A percentile compares a stretch with the other conserved stretches of the same genome.
phyloP scores from a whole-genome alignment of 192 early-diverging fungal genomes.

The Oehlia diaphana region DNA sequence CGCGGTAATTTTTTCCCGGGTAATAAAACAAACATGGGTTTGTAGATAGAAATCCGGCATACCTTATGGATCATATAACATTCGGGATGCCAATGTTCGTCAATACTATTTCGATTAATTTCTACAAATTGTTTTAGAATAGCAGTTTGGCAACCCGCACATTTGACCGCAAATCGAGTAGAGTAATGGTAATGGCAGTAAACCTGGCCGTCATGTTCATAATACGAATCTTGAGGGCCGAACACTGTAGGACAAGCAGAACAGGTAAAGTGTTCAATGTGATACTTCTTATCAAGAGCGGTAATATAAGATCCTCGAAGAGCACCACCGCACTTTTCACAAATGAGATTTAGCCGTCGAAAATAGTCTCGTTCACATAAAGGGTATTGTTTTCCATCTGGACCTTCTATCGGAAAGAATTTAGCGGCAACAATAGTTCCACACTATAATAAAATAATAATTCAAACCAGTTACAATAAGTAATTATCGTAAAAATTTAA shows the following conservation, averaged over 20 bases:
- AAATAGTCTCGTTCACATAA: constrained; percentile 92
- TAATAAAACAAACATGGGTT: neutral
- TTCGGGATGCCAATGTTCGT: constrained; percentile 98
- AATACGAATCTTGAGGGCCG: constrained; percentile 94
- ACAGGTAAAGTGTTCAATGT: constrained; percentile 98
- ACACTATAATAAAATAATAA: constrained; percentile 52
- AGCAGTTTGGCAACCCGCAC: constrained; percentile 93
- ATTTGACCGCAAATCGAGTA: constrained; percentile 82
- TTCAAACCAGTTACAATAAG: constrained; percentile 34
- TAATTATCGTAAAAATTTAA: constrained; percentile 40
- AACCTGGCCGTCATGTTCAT: constrained; percentile 89
- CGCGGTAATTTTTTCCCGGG: neutral
- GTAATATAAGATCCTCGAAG: constrained; percentile 90
- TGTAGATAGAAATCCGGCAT: constrained; percentile 34
- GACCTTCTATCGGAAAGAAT: constrained; percentile 74
- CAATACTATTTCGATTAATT: constrained; percentile 70
- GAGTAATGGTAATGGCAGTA: constrained; percentile 98
- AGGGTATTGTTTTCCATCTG: constrained; percentile 59
- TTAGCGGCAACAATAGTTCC: constrained; percentile 74
- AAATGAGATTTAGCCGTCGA: constrained; percentile 76
- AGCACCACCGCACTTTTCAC: constrained; percentile 84
- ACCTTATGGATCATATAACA: constrained; percentile 99
- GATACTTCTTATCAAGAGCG: constrained; percentile 91
- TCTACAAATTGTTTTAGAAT: constrained; percentile 98
- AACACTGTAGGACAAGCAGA: constrained; percentile 89